A percentile compares a stretch with the other conserved stretches of the same genome.
Evolutionary conservation across 768 basidiomycete species (phyloP).

Genomic region (Grammothele lineata): DNA sequence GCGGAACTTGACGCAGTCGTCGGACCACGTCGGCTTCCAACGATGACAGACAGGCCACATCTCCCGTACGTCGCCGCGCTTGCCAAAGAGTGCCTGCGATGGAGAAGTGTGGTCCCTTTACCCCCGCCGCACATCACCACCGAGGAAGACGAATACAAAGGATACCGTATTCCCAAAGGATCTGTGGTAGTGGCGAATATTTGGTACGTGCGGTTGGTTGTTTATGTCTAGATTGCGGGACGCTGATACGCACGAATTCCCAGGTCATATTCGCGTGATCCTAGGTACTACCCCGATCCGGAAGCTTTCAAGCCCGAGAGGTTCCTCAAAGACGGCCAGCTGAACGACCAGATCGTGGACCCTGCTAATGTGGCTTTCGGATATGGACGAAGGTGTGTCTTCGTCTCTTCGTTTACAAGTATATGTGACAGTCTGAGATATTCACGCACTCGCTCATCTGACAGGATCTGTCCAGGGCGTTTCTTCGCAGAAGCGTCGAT

Average conservation of each 20-base stretch:
- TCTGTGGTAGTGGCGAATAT: conserved; percentile 8
- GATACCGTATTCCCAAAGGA: conserved; percentile 26
- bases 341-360: conserved; percentile 25
- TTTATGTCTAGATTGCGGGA: neutral
- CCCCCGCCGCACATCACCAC: neutral
- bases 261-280: conserved; percentile 19
- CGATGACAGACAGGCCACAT: neutral
- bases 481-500: neutral
- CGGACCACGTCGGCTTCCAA: neutral
- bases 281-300: conserved; percentile 35
- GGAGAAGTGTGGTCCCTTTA: conserved; percentile 2
- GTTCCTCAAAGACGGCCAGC: conserved; percentile 23
- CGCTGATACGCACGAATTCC: too few relatives aligned
- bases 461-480: neutral
- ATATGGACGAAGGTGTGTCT: conserved; percentile 29
- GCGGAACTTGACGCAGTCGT: conserved; percentile 2
- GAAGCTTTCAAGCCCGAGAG: conserved; percentile 37
- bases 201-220: neutral
- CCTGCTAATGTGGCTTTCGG: conserved; percentile 29
- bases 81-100: conserved; percentile 9
- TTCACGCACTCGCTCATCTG: neutral
- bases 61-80: conserved; percentile 11
- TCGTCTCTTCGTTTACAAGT: neutral
- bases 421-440: neutral
- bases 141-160: conserved; percentile 4